Evolutionary conservation across 768 basidiomycete species (phyloP), one percentile per base, ranked within the genome.

Genomic region (Tricholoma saponaceum): DNA sequence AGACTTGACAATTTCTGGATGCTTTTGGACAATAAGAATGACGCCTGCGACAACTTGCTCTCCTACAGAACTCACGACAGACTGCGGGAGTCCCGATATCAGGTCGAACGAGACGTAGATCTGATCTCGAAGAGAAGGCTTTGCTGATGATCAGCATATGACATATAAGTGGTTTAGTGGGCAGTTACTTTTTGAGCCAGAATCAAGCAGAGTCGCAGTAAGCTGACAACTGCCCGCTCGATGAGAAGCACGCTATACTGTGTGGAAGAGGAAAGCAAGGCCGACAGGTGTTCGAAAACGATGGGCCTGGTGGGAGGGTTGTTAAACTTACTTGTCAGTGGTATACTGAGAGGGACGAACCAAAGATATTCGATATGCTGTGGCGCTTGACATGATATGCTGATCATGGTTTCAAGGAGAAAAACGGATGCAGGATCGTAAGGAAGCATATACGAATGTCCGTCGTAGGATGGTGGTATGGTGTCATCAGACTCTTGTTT

Each of bases 391-490:
- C 83, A 86, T 1, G 89, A 81, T 39, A 98, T 85, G 70, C 93
- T 96, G 62, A 93, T 86, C 89, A 98, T 96, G 51, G 85, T 91
- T 71, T 99, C 97, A 59, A 98, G 72, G 35, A 98, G 84, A 74
- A 98, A 96, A 0, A 97, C 87, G 7, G 95, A 92, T 3, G 94
- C 92, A 10, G 97, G 94, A 69, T 99, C 97, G 64, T 98, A 99
- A 9, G 95, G 85, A 8, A 96, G 73, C 52, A 87, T 81, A 54
- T 77, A 81, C 2, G 73, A 66, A 5, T 69, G 76, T 26, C 81
- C 81, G 66, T 74, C 73, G 18, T 76, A 66, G 2, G 72, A 65
- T 0, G 78, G 69, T 25, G 75, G 65, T 39, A 70, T 66, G 53
- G 70, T 68, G 50, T 91, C 90, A 58, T 90, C 87, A 1, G 79